phyloP scores from a whole-genome alignment of 192 early-diverging fungal species.

The Bifiguratus adelaidae region DNA sequence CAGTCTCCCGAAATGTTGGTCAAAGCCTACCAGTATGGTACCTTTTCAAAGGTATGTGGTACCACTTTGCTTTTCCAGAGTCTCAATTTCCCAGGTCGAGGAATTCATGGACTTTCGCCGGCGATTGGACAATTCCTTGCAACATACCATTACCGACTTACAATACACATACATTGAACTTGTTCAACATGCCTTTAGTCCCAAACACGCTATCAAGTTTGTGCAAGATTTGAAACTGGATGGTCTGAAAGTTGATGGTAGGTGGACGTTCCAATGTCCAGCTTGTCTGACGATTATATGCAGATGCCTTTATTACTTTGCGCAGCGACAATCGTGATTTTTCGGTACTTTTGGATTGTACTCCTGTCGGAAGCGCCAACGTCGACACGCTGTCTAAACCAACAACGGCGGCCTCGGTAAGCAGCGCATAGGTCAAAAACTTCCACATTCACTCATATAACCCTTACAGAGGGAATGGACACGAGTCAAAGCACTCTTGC shows the following conservation, averaged over 20 bases:
- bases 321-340: constrained; percentile 67
- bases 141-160: constrained; percentile 54
- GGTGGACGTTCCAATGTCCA: constrained; percentile 4
- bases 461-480: constrained; percentile 18
- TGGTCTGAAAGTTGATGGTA: constrained; percentile 46
- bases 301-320: constrained; percentile 26
- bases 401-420: constrained; percentile 20
- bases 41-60: constrained; percentile 68
- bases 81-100: constrained; percentile 40
- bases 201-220: constrained; percentile 33
- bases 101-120: constrained; percentile 80
- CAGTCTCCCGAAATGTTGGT: constrained; percentile 83
- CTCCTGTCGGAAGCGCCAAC: constrained; percentile 12
- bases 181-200: constrained; percentile 30
- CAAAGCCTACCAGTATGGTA: constrained; percentile 70
- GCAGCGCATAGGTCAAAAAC: background rate
- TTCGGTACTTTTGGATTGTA: constrained; percentile 49
- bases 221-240: constrained; percentile 41
- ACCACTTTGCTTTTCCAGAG: background rate
- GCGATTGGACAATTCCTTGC: constrained; percentile 61
- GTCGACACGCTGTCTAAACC: constrained; percentile 27
- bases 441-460: background rate
- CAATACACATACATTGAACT: constrained; percentile 57
- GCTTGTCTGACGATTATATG: background rate
- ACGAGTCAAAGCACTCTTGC: constrained; percentile 9